These are phyloP conservation scores for Ogataea kodamae DNA, from an alignment of 805 yeast genomes.

Conservation along the genomic window DNA sequence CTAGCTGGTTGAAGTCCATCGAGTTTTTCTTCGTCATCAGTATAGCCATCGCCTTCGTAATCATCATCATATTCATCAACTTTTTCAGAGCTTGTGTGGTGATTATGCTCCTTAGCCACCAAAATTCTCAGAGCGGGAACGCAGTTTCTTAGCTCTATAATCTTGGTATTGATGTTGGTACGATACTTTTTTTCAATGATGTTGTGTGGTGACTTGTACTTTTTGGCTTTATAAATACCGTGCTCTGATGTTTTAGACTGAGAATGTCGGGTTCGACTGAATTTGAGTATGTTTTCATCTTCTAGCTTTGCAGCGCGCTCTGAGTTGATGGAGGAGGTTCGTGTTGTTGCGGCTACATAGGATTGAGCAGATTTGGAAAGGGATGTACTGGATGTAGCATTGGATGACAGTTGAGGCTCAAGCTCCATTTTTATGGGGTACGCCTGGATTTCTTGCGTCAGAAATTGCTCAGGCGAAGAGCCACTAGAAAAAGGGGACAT, in stretches of 20 bases:
- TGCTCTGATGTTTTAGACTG: conserved; percentile 2
- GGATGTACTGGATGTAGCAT: conserved; percentile 28
- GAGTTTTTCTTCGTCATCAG: conserved; percentile 52
- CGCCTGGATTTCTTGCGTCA: conserved; percentile 19
- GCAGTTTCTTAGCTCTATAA: conserved; percentile 66
- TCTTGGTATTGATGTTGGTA: conserved; percentile 74
- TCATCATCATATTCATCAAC: conserved; percentile 44
- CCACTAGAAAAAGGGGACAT: conserved; percentile 36
- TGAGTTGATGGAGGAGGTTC: conserved; percentile 13
- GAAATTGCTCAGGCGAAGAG: conserved; percentile 36
- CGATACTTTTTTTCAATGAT: conserved; percentile 81
- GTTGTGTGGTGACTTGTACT: conserved; percentile 68
- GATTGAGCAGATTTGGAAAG: conserved; percentile 15
- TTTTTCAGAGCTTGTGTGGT: conserved; percentile 35
- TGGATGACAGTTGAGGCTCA: conserved; percentile 17
- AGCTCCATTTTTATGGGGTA: conserved; percentile 2
- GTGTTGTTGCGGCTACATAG: conserved; percentile 15
- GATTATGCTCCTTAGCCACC: conserved; percentile 36
- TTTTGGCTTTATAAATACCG: conserved; percentile 27
- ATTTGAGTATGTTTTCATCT: conserved; percentile 4
- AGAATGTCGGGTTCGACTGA: conserved; percentile 5
- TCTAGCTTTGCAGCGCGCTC: conserved; percentile 3
- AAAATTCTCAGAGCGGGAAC: conserved; percentile 69
- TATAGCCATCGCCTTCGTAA: conserved; percentile 50
- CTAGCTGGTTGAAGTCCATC: conserved; percentile 77